Evolutionary conservation across 2,329 filamentous ascomycete genomes (phyloP), one percentile per base, ranked within the genome.

Genomic region (Hypoxylon sp.): DNA sequence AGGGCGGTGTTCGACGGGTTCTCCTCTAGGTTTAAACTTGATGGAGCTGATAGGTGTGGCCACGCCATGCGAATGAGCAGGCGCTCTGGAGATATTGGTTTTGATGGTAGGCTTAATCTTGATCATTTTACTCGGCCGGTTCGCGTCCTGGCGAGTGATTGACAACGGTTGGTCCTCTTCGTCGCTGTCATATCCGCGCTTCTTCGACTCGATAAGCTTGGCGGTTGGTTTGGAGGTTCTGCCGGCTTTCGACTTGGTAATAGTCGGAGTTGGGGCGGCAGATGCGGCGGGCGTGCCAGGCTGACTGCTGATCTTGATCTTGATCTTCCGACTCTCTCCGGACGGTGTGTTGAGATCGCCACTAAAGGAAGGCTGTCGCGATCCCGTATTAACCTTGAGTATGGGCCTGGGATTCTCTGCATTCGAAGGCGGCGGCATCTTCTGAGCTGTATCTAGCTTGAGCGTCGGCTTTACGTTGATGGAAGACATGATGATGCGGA

Each of bases 21-120:
- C 87, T n/a, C 91, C 91, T 73, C 90, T 89, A 53, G 88, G 84
- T 75, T 89, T 91, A 63, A 93, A 81, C 59, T 87, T 87, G 62
- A 90, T 77, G 32, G 68, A 58, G 31, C 62, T 74, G 4, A 74
- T 54, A 65, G 82, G 32, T 78, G 83, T 67, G 81, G 80, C 35
- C 74, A 78, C 58, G 69, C 75, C 19, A 6, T 77, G 50, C 67
- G 77, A 77, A 71, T 60, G 75, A 73, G 65, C 71, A 69, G 68
- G 62, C 19, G n/a, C 37, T 17, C n/a, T 42, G 37, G n/a, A 8
- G n/a, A 42, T 17, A 42, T 17, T 42, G 7, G n/a, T 2, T 42
- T 42, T 42, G n/a, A n/a, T 17, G 37, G 15, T 42, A 44, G 80
- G 75, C 21, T 80, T 82, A 51, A 88, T 82, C 76, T 87, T 89